Conservation (phyloP, 352 stramenopile species). For the Aphanomyces stellatus region DNA sequence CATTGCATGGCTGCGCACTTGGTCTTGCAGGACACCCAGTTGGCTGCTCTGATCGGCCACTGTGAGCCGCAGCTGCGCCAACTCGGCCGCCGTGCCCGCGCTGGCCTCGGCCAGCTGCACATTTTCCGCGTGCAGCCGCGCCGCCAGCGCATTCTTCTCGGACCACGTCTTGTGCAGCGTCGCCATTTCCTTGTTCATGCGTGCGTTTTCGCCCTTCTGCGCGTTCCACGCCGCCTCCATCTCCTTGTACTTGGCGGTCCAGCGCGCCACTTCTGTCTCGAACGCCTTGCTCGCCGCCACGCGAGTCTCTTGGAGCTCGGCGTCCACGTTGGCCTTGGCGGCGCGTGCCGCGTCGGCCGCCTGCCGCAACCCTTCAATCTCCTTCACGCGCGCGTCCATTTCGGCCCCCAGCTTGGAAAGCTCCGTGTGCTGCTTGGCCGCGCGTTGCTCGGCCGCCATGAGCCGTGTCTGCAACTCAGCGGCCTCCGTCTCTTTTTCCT, state of each 20-base stretch:
- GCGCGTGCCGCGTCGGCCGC: not conserved
- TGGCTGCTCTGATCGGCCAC: constrained; percentile 45
- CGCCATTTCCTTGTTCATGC: constrained; percentile 33
- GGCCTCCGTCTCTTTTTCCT: constrained; percentile 54
- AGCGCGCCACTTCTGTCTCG: constrained; percentile 25
- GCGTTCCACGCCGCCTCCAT: constrained; percentile 40
- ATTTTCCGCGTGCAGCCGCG: constrained; percentile 76
- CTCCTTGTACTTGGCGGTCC: constrained; percentile 29
- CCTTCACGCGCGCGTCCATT: constrained; percentile 43
- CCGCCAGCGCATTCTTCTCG: constrained; percentile 68
- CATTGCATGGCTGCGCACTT: constrained; percentile 41
- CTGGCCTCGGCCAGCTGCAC: constrained; percentile 30
- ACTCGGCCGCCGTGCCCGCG: constrained; percentile 3
- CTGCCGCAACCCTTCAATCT: constrained; percentile 25
- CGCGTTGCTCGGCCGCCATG: constrained; percentile 46
- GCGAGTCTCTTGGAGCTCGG: not conserved
- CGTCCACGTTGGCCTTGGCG: constrained; percentile 2
- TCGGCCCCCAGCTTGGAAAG: constrained; percentile 50
- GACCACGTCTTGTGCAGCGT: constrained; percentile 79
- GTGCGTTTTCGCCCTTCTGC: constrained; percentile 28
- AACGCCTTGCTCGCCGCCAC: constrained; percentile 19
- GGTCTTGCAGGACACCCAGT: constrained; percentile 40
- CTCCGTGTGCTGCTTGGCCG: constrained; percentile 43
- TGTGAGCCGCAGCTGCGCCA: constrained; percentile 23
- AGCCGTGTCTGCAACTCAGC: constrained; percentile 31